Conservation (phyloP, 768 basidiomycete species). For the Leccinum rimulosum region DNA sequence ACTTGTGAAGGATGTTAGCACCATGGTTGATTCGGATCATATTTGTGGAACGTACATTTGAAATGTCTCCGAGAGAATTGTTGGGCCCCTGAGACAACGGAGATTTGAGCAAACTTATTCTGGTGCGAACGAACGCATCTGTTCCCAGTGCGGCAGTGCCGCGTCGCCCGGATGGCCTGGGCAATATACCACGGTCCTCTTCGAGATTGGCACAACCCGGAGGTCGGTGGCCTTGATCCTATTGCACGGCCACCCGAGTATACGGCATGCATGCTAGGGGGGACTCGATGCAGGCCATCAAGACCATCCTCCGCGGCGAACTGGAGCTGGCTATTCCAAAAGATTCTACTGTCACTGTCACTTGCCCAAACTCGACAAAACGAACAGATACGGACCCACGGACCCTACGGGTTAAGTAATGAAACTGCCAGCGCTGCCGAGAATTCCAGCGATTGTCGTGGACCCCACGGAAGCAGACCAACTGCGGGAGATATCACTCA, state of each 20-base stretch:
- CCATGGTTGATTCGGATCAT: not conserved
- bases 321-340: not conserved
- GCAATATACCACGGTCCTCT: not conserved
- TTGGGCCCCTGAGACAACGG: not conserved
- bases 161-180: not conserved
- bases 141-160: not conserved
- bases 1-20: not conserved
- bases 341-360: not conserved
- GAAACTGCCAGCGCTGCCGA: constrained; percentile 10
- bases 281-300: not conserved
- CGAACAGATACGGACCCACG: not conserved
- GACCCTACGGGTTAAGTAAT: not conserved
- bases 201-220: not conserved
- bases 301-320: not conserved
- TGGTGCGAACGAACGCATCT: not conserved
- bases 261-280: not conserved
- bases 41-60: not conserved
- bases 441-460: constrained; percentile 2
- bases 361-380: constrained; percentile 1
- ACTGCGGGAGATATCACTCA: not conserved
- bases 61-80: not conserved
- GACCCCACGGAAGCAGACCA: not conserved
- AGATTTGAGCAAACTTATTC: not conserved
- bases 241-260: not conserved
- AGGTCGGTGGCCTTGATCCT: not conserved